Percentiles rank a stretch among this genome's conserved stretches.
phyloP scores from a whole-genome alignment of 306 rosid species.

The Crataegus laevigata region DNA sequence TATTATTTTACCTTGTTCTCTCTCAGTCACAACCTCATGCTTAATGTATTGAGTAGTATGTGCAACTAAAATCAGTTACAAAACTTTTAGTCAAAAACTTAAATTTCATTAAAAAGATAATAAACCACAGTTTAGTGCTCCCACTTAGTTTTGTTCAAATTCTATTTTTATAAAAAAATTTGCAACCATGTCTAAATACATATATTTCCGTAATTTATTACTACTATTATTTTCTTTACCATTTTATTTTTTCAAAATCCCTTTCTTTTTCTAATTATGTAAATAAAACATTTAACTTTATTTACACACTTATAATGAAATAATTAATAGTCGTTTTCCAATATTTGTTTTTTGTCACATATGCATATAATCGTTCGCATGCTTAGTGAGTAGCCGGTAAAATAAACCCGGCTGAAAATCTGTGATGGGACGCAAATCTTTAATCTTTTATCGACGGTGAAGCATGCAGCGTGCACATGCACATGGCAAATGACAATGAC shows the following conservation, averaged over 20 bases:
- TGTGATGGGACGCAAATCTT: constrained; percentile 37
- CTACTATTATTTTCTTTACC: background rate
- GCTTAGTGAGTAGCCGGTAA: background rate
- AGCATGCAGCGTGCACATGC: constrained; percentile 51
- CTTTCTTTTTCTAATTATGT: too few relatives aligned
- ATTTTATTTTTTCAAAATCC: too few relatives aligned
- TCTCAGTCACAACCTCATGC: too few relatives aligned
- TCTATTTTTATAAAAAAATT: too few relatives aligned
- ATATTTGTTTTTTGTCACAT: background rate
- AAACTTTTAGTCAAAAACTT: too few relatives aligned
- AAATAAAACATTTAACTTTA: too few relatives aligned
- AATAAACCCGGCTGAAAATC: constrained; percentile 14
- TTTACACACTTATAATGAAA: too few relatives aligned
- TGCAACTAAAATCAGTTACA: background rate
- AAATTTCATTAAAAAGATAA: too few relatives aligned
- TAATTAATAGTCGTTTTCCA: background rate
- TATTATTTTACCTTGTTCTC: too few relatives aligned
- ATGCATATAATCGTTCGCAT: background rate
- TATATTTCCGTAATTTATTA: too few relatives aligned
- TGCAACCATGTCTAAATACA: too few relatives aligned
- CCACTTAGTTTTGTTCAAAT: background rate
- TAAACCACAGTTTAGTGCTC: background rate
- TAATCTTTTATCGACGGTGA: constrained; percentile 21
- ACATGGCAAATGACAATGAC: constrained; percentile 53
- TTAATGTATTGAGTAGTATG: background rate